Percentiles rank a stretch among this genome's conserved stretches.
These are phyloP conservation scores for Colletotrichum orbiculare DNA, from an alignment of 2,329 filamentous ascomycete genomes.

Conservation along the genomic window DNA sequence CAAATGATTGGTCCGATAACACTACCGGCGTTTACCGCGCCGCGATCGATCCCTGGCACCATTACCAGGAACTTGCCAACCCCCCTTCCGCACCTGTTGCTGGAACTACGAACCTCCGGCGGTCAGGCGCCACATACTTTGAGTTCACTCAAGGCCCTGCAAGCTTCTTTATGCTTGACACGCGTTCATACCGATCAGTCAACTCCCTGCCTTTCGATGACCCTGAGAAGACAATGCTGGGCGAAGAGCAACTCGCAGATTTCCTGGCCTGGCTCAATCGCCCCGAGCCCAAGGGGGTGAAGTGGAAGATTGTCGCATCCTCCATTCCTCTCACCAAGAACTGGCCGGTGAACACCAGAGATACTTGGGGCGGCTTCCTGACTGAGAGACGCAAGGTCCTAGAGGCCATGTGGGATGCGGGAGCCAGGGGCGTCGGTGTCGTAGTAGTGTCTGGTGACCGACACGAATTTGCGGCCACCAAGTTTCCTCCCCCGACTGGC, in stretches of 20 bases:
- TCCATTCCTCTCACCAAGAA: conserved; percentile 98
- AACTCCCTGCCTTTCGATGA: conserved; percentile 69
- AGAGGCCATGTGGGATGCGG: conserved; percentile 91
- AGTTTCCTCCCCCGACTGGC: conserved; percentile 71
- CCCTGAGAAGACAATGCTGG: conserved; percentile 86
- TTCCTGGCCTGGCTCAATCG: conserved; percentile 80
- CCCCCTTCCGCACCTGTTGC: conserved; percentile 74
- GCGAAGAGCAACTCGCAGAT: conserved; percentile 80
- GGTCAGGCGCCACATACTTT: conserved; percentile 80
- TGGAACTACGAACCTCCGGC: conserved; percentile 49
- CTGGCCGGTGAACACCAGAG: conserved; percentile 87
- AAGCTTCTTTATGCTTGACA: conserved; percentile 95
- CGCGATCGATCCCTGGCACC: conserved; percentile 84
- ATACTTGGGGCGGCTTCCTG: conserved; percentile 96
- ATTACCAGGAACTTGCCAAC: conserved; percentile 88
- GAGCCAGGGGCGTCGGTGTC: conserved; percentile 79
- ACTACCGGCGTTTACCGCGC: conserved; percentile 82
- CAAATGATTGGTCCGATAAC: conserved; percentile 91
- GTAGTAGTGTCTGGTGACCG: conserved; percentile 89
- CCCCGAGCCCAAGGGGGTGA: conserved; percentile 79
- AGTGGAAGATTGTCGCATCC: conserved; percentile 93
- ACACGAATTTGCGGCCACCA: conserved; percentile 96
- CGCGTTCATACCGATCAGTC: conserved; percentile 84
- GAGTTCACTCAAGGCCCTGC: conserved; percentile 90
- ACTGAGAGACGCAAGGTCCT: conserved; percentile 82